Evolutionary conservation across 805 yeast species (phyloP).

Genomic region (Teunomyces gatunensis): DNA sequence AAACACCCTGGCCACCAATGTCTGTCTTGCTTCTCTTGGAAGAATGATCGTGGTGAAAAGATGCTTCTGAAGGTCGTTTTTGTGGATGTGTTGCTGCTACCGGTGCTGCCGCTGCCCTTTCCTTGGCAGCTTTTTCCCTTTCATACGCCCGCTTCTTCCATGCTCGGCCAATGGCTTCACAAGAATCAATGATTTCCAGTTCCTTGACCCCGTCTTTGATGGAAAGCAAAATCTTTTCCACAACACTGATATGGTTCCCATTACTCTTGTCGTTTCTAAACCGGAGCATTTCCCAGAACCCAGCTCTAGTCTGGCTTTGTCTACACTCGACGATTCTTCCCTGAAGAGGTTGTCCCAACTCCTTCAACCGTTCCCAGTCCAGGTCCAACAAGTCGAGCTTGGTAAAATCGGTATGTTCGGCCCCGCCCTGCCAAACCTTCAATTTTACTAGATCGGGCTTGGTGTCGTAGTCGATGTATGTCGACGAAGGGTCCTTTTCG

Average conservation of each 20-base stretch:
- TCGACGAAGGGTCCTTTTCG: conserved; percentile 63
- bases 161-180: conserved; percentile 51
- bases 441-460: conserved; percentile 64
- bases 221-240: conserved; percentile 76
- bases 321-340: conserved; percentile 87
- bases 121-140: conserved; percentile 19
- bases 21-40: conserved; percentile 10
- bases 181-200: conserved; percentile 65
- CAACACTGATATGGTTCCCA: conserved; percentile 82
- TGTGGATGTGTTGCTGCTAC: background rate
- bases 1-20: conserved; percentile 15
- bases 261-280: conserved; percentile 90
- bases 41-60: conserved; percentile 8
- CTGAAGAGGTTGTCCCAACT: conserved; percentile 74
- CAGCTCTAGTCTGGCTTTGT: conserved; percentile 51
- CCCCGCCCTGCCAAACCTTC: conserved; percentile 75
- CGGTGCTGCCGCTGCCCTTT: conserved; percentile 2
- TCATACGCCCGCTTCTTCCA: conserved; percentile 62
- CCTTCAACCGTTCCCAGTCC: conserved; percentile 79
- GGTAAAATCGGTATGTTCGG: conserved; percentile 61
- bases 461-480: conserved; percentile 77
- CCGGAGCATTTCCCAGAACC: conserved; percentile 79
- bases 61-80: conserved; percentile 3
- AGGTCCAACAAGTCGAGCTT: conserved; percentile 60
- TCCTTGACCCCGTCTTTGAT: conserved; percentile 83